Evolutionary conservation across 169 alveolate genomes (phyloP).

Genomic region (Toxoplasma gondii): DNA sequence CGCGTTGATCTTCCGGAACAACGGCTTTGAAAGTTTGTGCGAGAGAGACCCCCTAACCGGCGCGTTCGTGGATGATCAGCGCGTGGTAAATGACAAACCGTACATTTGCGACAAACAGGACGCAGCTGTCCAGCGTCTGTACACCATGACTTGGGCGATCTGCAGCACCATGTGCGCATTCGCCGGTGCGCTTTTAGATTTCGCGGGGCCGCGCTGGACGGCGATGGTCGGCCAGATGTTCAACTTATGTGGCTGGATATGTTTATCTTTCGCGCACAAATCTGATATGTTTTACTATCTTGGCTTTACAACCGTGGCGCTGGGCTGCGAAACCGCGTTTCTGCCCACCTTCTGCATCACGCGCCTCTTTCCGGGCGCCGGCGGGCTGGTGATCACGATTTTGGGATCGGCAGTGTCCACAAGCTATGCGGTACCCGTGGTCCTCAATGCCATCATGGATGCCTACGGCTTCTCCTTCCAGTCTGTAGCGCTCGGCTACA

Average conservation of each 20-base stretch:
- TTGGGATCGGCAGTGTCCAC: conserved; percentile 43
- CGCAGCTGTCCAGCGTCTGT: conserved; percentile 72
- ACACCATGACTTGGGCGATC: conserved; percentile 70
- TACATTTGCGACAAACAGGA: conserved; percentile 74
- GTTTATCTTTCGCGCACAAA: neutral
- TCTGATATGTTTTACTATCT: neutral
- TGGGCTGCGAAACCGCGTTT: conserved; percentile 30
- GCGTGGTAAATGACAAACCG: neutral
- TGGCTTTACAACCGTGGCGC: neutral
- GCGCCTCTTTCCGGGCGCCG: conserved; percentile 41
- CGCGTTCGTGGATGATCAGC: neutral
- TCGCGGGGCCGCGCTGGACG: conserved; percentile 72
- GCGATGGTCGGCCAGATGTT: conserved; percentile 71
- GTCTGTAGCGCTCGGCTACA: conserved; percentile 20
- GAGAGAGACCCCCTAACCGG: neutral
- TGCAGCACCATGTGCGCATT: conserved; percentile 70
- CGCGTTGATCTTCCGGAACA: conserved; percentile 50
- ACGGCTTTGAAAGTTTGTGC: conserved; percentile 32
- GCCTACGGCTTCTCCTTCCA: neutral
- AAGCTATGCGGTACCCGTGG: conserved; percentile 26
- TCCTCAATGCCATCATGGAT: neutral
- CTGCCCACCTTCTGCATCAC: conserved; percentile 28
- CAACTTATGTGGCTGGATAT: conserved; percentile 70
- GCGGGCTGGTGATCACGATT: conserved; percentile 33
- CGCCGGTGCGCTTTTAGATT: conserved; percentile 71